Evolutionary conservation across 306 rosid genomes (phyloP), one percentile per base, ranked within the genome.

Genomic region (Trichosanthes truncata): DNA sequence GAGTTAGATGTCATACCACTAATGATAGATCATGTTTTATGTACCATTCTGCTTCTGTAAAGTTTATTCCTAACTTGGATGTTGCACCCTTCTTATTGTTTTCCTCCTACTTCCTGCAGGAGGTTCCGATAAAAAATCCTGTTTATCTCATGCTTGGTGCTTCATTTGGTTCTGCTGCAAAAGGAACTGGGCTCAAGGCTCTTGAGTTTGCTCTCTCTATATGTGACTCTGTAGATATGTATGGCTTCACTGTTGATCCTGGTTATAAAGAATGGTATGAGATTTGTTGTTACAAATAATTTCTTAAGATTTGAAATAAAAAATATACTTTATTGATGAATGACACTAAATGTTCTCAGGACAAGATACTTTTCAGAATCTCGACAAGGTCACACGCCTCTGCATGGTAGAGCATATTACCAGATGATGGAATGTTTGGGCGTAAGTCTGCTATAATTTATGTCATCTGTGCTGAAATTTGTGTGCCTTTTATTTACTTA

Each of bases 391-490:
- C 97, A 95, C 81, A 95, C 97, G 77, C 97, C 98, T 17, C 87
- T 95, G 89, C 94, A 92, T 76, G 98, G 98, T 57, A 89, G 98
- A 82, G 97, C 98, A 67, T 95, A 95, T 86, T 92, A 92, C 83
- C 97, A 92, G 84, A 86, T 95, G 97, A 92, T 95, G 98, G 98
- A 95, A 86, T 95, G 98, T 82, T 86, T 95, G 86, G 98, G 98
- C 29, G 98, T 95, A 91, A 89, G 98, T 87, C 77, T 40, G 74
- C 82, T 14, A 21, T 59, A 59, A 56, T 74, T 63, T 23, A 72
- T 60, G 49, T 63, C 56, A 17, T n/a, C 23, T 15, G 15, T 31
- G 43, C 66, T 45, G 33, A 56, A 56, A 33, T 5, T 77, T 56
- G n/a, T 23, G 35, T 57, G 21, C 66, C 53, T 23, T 80, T 62